phyloP scores from a whole-genome alignment of 768 basidiomycete genomes.

The Serendipita vermifera region DNA sequence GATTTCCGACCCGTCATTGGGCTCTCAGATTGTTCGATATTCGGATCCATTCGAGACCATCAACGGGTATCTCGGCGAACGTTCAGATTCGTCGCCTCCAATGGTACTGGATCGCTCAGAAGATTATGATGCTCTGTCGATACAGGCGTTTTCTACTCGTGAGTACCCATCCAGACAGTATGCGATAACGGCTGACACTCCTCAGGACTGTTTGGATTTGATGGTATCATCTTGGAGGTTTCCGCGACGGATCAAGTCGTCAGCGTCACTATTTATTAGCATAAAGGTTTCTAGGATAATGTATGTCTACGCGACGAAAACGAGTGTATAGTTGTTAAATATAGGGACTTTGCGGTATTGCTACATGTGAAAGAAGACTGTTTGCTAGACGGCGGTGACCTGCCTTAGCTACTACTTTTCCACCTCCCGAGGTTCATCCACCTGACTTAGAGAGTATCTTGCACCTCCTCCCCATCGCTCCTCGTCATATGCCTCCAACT shows the following conservation, averaged over 20 bases:
- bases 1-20: constrained; percentile 25
- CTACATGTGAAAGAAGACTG: no score
- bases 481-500: not conserved
- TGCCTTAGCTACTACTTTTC: no score
- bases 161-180: constrained; percentile 22
- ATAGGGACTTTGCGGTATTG: no score
- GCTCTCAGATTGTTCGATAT: constrained; percentile 14
- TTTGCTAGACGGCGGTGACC: no score
- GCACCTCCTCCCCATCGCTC: not conserved
- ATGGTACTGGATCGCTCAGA: constrained; percentile 73
- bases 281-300: no score
- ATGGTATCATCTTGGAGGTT: constrained; percentile 69
- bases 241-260: constrained; percentile 67
- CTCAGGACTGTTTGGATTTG: constrained; percentile 55
- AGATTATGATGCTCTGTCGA: constrained; percentile 47
- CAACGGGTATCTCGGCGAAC: not conserved
- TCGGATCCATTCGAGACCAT: not conserved
- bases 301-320: no score
- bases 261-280: constrained; percentile 36
- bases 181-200: constrained; percentile 1
- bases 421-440: no score
- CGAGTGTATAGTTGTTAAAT: no score
- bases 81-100: constrained; percentile 54
- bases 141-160: constrained; percentile 59
- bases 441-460: no score